These are phyloP conservation scores for Podaxis pistillaris DNA, from an alignment of 768 basidiomycete species.

Conservation along the genomic window DNA sequence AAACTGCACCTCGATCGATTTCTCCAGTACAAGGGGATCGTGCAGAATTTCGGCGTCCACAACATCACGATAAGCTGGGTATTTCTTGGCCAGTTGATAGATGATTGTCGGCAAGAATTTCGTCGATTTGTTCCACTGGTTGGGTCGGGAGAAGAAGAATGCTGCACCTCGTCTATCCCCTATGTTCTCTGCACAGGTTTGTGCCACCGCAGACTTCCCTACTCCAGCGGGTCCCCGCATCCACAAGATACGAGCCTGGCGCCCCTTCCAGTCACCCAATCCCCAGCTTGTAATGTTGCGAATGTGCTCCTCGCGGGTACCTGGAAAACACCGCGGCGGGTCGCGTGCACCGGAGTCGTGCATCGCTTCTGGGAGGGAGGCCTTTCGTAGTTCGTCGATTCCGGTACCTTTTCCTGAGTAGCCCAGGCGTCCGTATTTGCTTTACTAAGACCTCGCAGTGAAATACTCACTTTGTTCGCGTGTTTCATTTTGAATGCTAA, in stretches of 20 bases:
- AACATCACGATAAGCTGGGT: background rate
- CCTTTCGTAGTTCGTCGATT: background rate
- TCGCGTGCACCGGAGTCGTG: background rate
- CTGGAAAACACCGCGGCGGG: background rate
- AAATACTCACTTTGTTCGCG: too few relatives aligned
- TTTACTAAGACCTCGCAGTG: too few relatives aligned
- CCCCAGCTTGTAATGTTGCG: background rate
- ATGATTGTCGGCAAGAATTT: background rate
- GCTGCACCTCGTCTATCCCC: background rate
- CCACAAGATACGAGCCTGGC: background rate
- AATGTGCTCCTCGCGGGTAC: background rate
- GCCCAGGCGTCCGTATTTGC: too few relatives aligned
- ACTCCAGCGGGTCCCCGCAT: background rate
- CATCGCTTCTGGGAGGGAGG: background rate
- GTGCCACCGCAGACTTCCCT: background rate
- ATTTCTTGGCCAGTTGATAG: background rate
- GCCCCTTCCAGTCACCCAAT: background rate
- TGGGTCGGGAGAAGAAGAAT: background rate
- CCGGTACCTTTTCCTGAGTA: too few relatives aligned
- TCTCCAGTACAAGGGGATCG: background rate
- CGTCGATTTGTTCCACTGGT: background rate
- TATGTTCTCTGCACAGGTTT: background rate
- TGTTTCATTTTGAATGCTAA: too few relatives aligned
- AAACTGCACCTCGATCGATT: background rate
- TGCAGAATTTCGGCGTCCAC: too few relatives aligned